Conservation (phyloP, 192 early-diverging fungal genomes). For the Coemansia interrupta region DNA sequence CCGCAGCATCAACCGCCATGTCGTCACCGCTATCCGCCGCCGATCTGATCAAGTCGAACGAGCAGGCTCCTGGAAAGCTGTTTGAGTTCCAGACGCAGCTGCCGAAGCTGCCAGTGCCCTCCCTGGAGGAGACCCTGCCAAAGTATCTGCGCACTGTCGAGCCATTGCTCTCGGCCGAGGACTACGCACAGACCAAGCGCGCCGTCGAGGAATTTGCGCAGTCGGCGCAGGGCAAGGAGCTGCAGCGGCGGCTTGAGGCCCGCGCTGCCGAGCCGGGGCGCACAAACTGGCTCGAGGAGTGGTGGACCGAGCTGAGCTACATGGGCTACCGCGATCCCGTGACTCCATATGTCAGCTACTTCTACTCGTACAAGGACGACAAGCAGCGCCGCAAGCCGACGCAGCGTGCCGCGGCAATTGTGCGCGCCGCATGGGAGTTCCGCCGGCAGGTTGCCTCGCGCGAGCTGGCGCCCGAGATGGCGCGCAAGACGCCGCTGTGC, state of each 20-base stretch:
- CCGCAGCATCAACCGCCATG: conserved; percentile 17
- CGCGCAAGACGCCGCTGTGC: conserved; percentile 73
- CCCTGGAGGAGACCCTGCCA: conserved; percentile 73
- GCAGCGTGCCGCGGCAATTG: conserved; percentile 83
- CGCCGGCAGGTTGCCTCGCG: conserved; percentile 72
- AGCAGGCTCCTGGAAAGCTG: conserved; percentile 57
- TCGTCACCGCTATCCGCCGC: conserved; percentile 16
- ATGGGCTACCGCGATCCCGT: conserved; percentile 93
- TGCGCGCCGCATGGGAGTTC: conserved; percentile 87
- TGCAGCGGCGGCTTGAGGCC: conserved; percentile 81
- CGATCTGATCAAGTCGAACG: conserved; percentile 17
- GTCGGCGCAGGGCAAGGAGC: conserved; percentile 78
- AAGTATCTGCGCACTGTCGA: conserved; percentile 79
- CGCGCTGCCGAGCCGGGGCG: conserved; percentile 68
- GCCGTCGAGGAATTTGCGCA: conserved; percentile 74
- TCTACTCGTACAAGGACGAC: conserved; percentile 91
- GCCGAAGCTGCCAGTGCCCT: conserved; percentile 87
- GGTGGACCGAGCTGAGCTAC: conserved; percentile 97
- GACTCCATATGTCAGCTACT: conserved; percentile 95
- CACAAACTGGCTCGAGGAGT: conserved; percentile 91
- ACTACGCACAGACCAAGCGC: conserved; percentile 65
- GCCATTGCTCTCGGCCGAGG: conserved; percentile 66
- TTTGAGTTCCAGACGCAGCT: conserved; percentile 71
- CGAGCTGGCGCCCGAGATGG: conserved; percentile 78
- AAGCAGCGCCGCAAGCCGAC: conserved; percentile 70